Conservation (phyloP, 805 yeast species). For the Metschnikowia drakensbergensis region DNA sequence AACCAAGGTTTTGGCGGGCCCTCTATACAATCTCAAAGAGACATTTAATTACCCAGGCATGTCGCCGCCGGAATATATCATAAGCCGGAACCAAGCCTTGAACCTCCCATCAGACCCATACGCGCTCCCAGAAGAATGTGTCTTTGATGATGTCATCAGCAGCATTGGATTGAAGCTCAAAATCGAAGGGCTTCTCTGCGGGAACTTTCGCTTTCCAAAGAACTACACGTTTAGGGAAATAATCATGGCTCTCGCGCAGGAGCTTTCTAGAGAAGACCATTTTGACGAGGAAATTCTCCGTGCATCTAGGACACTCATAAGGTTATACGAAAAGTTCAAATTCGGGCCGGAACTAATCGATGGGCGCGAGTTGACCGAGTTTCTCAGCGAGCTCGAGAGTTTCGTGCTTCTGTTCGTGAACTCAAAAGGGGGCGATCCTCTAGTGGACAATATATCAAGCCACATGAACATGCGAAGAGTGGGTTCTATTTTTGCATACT, state of each 20-base stretch:
- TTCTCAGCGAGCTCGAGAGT: constrained; percentile 40
- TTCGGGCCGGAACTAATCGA: constrained; percentile 61
- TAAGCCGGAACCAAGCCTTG: constrained; percentile 24
- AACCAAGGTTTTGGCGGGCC: constrained; percentile 33
- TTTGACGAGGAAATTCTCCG: constrained; percentile 13
- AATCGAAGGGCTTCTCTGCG: constrained; percentile 42
- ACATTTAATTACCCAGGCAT: constrained; percentile 37
- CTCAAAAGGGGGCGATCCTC: constrained; percentile 7
- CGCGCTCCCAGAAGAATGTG: constrained; percentile 26
- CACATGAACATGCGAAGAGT: background rate
- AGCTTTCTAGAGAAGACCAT: constrained; percentile 9
- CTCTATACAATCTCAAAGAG: constrained; percentile 24
- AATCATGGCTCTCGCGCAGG: constrained; percentile 30
- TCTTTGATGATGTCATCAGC: constrained; percentile 55
- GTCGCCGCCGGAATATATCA: constrained; percentile 40
- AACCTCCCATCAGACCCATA: constrained; percentile 21
- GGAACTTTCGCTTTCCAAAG: constrained; percentile 33
- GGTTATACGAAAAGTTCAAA: constrained; percentile 61
- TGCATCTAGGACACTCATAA: constrained; percentile 26
- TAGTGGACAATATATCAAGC: constrained; percentile 1
- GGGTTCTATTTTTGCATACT: constrained; percentile 5
- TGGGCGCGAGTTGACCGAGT: constrained; percentile 55
- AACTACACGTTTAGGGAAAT: constrained; percentile 42
- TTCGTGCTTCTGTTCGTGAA: constrained; percentile 8
- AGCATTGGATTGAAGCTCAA: constrained; percentile 57